phyloP scores from a whole-genome alignment of 1,284 basidiomycete genomes.

The Ceratobasidium sp. region DNA sequence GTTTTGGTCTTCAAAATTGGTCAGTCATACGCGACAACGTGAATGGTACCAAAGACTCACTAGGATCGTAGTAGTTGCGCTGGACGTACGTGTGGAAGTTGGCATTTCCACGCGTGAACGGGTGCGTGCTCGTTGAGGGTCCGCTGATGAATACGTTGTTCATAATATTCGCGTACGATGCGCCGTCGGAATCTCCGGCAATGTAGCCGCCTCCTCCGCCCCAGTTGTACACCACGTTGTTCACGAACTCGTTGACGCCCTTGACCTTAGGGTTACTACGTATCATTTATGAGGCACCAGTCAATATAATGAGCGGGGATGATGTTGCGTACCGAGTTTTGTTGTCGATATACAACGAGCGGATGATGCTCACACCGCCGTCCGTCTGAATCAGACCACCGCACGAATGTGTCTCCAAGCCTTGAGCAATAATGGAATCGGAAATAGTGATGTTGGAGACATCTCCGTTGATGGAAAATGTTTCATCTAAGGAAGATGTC shows the following conservation, averaged over 20 bases:
- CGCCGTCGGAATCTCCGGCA: conserved; percentile 58
- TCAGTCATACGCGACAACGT: background rate
- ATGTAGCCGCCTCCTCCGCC: conserved; percentile 59
- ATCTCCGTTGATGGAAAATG: conserved; percentile 59
- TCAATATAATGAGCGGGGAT: background rate
- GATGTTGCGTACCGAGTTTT: conserved; percentile 53
- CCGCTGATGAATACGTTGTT: conserved; percentile 59
- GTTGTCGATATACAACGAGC: conserved; percentile 59
- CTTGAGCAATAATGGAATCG: conserved; percentile 59
- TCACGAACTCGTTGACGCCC: conserved; percentile 59
- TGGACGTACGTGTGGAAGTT: conserved; percentile 57
- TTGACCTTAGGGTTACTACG: conserved; percentile 58
- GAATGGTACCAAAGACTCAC: conserved; percentile 15
- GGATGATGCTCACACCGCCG: conserved; percentile 59
- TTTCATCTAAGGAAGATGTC: conserved; percentile 53
- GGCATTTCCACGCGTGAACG: conserved; percentile 58
- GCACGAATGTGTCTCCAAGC: conserved; percentile 59
- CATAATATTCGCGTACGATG: conserved; percentile 58
- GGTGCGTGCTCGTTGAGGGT: conserved; percentile 51
- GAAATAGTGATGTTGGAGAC: conserved; percentile 59
- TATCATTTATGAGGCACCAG: background rate
- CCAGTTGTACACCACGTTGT: conserved; percentile 60
- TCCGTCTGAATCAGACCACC: conserved; percentile 60
- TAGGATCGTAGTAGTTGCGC: conserved; percentile 58
- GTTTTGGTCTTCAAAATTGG: conserved; percentile 10